phyloP scores from a whole-genome alignment of 352 stramenopile species.

The Blastocystis sp. region DNA sequence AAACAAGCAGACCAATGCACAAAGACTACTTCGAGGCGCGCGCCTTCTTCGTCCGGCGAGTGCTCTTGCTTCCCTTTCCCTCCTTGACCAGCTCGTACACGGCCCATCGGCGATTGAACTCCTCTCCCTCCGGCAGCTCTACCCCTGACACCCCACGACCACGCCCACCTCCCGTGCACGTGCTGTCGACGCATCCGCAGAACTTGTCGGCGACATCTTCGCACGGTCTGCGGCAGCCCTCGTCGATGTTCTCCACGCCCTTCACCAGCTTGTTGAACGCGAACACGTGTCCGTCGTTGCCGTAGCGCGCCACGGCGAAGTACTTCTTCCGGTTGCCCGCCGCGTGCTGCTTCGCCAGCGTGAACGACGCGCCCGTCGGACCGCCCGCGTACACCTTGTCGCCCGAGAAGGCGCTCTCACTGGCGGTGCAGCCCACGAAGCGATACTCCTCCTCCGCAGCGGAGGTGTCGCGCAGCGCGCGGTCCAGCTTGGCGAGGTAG shows the following conservation, averaged over 20 bases:
- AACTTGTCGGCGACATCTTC: slow-evolving; percentile 78
- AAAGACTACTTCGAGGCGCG: background rate
- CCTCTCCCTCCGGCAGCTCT: slow-evolving; percentile 77
- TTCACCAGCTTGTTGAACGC: slow-evolving; percentile 79
- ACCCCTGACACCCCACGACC: background rate
- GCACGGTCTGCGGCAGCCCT: slow-evolving; percentile 80
- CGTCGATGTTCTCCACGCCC: slow-evolving; percentile 76
- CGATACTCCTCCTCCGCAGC: slow-evolving; percentile 17
- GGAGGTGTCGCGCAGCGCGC: background rate
- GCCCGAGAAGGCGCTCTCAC: slow-evolving; percentile 80
- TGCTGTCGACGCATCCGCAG: slow-evolving; percentile 82
- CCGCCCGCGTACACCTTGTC: slow-evolving; percentile 84
- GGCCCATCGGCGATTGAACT: slow-evolving; percentile 84
- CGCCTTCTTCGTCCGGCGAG: slow-evolving; percentile 1
- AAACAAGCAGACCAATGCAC: slow-evolving; percentile 5
- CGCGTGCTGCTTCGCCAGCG: slow-evolving; percentile 82
- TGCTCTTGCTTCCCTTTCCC: background rate
- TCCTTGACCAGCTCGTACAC: slow-evolving; percentile 77
- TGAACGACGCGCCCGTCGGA: slow-evolving; percentile 83
- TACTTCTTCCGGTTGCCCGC: slow-evolving; percentile 81
- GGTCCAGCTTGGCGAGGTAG: background rate
- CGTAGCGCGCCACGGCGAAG: slow-evolving; percentile 81
- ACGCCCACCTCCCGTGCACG: slow-evolving; percentile 78
- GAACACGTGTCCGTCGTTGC: slow-evolving; percentile 82
- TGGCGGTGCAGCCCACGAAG: slow-evolving; percentile 81